Evolutionary conservation across 768 basidiomycete species (phyloP), one percentile per base, ranked within the genome.

Genomic region (Amanita rubescens): DNA sequence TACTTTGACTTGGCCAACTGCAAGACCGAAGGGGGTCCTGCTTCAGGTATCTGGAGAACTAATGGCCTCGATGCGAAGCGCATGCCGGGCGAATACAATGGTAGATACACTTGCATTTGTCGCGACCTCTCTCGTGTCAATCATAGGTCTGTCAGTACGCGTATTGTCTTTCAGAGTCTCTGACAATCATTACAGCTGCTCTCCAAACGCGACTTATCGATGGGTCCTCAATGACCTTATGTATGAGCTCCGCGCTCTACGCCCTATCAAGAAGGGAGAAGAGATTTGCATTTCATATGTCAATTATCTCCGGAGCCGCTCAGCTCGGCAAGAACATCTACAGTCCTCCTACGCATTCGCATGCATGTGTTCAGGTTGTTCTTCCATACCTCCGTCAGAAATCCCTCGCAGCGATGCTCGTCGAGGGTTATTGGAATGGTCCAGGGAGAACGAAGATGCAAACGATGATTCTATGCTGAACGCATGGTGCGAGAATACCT

Each of bases 151-250:
- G 39, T 22, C 1, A 20, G 5, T 19, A 9, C 10, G 9, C 17
- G 17, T 10, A 10, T 10, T 41, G 17, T 11, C 20, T 20, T n/a
- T 3, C 38, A 9, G 0, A 17, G 20, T 20, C n/a, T 19, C 20
- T 41, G 9, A 41, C 15, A 17, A 9, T n/a, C 8, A n/a, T 12
- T 17, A 22, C 39, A 41, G 39, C 17, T 41, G 17, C 39, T 10
- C 19, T 41, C 33, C 54, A 8, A 46, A 10, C 4, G 51, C 46
- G 15, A 53, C 39, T 3, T 30, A 54, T 61, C 24, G 60, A 55
- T 41, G 30, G 19, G 15, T 39, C 59, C 30, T 58, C 62, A 15
- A 60, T 58, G 20, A 49, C 50, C 5, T 56, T 58, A 25, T 22
- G 51, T n/a, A 51, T 20, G 39, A 41, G 20, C 39, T 41, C 9